Evolutionary conservation across 208 protist genomes (phyloP), one percentile per base, ranked within the genome.

Genomic region (Acanthamoeba lenticulata): DNA sequence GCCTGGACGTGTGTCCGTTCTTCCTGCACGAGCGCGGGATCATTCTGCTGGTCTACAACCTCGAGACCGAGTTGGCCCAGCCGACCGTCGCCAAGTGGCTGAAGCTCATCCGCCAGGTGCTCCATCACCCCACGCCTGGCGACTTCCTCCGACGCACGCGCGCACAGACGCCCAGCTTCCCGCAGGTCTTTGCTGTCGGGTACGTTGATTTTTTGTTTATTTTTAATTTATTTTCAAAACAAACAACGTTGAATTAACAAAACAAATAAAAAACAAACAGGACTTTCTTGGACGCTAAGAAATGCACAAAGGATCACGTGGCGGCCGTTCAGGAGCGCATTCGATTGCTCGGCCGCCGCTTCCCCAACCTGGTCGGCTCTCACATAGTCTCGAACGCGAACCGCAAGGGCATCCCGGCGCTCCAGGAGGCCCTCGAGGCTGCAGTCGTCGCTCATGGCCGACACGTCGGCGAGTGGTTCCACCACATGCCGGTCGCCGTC

Each of bases 21-120:
- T 86, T 86, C 77, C 11, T 86, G 7, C 77, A 86, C 15, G 45
- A 86, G 9, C 77, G 77, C 19, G 38, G 42, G 24, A 11, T 86
- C 1, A 24, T 86, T 45, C 52, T 86, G 77, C n/a, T 86, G 42
- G 45, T 86, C 42, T 86, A 86, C 42, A 55, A 86, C 77, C 40
- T 55, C 27, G 38, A 45, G 21, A 52, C 3, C 15, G 77, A 86
- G 77, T 21, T 55, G n/a, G n/a, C 38, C 38, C 38, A 55, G n/a
- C 77, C 77, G 9, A 86, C 77, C 9, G n/a, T 86, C 42, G 77
- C 45, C 15, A 27, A 24, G 32, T 86, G 77, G 77, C 45, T 86
- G 24, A 86, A 86, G 45, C 34, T 86, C 40, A 86, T 86, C 27
- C 77, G 77, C 9, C 72, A 83, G 42, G 34, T 49, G 38, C 45